These are phyloP conservation scores for Colletotrichum sp. DNA, from an alignment of 2,329 filamentous ascomycete genomes.

Conservation along the genomic window DNA sequence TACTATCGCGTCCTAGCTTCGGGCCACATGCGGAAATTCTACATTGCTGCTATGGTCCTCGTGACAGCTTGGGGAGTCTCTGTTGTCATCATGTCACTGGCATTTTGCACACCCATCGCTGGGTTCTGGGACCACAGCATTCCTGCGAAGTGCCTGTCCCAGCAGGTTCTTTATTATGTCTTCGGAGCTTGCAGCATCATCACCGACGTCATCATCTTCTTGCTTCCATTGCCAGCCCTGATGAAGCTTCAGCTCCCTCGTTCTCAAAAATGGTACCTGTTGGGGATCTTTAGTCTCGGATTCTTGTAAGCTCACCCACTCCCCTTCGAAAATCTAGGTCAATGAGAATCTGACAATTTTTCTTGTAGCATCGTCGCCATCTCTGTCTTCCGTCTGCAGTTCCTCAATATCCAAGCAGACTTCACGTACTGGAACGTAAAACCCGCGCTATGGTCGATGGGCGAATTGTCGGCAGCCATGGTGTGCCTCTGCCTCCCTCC, in stretches of 20 bases:
- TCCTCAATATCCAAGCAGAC: slow-evolving; percentile 19
- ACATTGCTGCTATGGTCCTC: slow-evolving; percentile 28
- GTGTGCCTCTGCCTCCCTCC: slow-evolving; percentile 27
- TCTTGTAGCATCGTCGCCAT: slow-evolving; percentile 25
- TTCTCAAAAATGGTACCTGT: slow-evolving; percentile 27
- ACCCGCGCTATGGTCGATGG: slow-evolving; percentile 26
- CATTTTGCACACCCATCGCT: slow-evolving; percentile 29
- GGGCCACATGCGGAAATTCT: slow-evolving; percentile 27
- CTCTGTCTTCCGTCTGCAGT: slow-evolving; percentile 27
- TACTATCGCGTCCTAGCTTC: slow-evolving; percentile 39
- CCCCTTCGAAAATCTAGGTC: neutral
- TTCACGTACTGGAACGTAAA: slow-evolving; percentile 26
- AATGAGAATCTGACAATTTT: neutral
- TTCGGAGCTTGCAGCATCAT: slow-evolving; percentile 28
- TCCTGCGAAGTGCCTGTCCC: slow-evolving; percentile 23
- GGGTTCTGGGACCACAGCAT: slow-evolving; percentile 30
- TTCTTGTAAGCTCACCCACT: slow-evolving; percentile 26
- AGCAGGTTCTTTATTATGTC: slow-evolving; percentile 24
- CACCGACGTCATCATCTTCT: slow-evolving; percentile 30
- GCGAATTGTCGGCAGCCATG: slow-evolving; percentile 25
- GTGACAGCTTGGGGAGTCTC: slow-evolving; percentile 29
- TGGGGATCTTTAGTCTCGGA: slow-evolving; percentile 31
- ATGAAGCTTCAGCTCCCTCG: slow-evolving; percentile 24
- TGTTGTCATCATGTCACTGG: slow-evolving; percentile 26
- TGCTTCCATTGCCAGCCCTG: slow-evolving; percentile 30